Base-by-base conservation (phyloP, 768 basidiomycete genomes). In the Tephrocybe rancida region DNA sequence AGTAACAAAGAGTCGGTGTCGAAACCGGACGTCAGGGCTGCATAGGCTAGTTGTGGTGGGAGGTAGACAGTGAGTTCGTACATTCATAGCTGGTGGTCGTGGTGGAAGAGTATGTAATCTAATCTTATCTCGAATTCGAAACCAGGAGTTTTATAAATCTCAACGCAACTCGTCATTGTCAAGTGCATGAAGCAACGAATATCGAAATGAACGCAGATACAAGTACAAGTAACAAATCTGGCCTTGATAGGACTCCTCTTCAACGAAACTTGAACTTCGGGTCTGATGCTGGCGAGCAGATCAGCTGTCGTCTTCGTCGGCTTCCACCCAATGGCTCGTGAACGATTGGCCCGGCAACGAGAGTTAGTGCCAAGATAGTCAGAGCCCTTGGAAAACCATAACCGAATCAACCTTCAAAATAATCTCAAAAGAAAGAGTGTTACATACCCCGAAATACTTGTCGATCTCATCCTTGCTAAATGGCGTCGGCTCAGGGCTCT, bases 381-480 rank as follows among this genome's bases (percentile, higher is more conserved):
- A 5, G 66, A 67, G 13, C 69, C 69, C 71, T 74, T 47, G 7
- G 32, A n/a, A 34, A 19, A n/a, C 1, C 27, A 22, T n/a, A 48
- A 18, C 35, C 29, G 26, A 41, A 32, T 27, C n/a, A n/a, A n/a
- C n/a, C n/a, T n/a, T n/a, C n/a, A n/a, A n/a, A n/a, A n/a, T n/a
- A n/a, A 19, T 3, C 26, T 18, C 37, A 16, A 21, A 29, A 5
- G 10, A 26, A 42, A 13, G 2, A 21, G 5, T 29, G 9, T 8
- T 41, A 41, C 70, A 29, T 50, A 70, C 71, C 26, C 57, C 56
- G 37, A 73, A 73, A 54, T 79, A 79, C 47, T 75, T 73, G 38
- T 73, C 63, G 13, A 79, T 61, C 44, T 83, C 80, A 55, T 73
- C 73, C 27, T 74, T 58, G 3, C 74, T 75, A 57, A 84, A 83